Base-by-base conservation (phyloP, 2,329 filamentous ascomycete species). In the Cladosporium austrohemisphaericum region DNA sequence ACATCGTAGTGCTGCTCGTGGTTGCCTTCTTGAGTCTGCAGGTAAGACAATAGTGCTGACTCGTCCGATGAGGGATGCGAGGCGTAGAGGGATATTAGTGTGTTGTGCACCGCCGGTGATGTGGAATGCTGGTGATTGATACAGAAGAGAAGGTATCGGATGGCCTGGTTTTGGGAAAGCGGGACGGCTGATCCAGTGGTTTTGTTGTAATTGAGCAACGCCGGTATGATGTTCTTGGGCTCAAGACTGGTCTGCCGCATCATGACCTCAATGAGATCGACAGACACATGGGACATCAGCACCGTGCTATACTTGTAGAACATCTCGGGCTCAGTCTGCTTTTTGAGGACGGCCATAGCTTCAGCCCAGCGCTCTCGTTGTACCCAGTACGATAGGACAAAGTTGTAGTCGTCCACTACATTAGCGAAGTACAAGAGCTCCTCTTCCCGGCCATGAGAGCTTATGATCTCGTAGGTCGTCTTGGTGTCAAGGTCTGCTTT, bases 281-380 rank as follows among this genome's bases (percentile, higher is more conserved):
- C 79, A 0, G 92, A 83, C 3, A 84, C 84, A 64, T 96, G 88
- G 13, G 84, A 85, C 86, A 98, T 95, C 40, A 98, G 78, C n/a
- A 97, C 91, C 61, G 86, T 95, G 73, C 89, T 93, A 68, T 97
- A 96, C 55, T 88, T 86, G 74, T 97, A 97, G 70, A 97, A 98
- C 37, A 95, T 88, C 43, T 95, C 89, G 0, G 88, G 81, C 43
- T 95, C 87, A 4, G 85, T 95, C 70, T 98, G 93, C 68, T 87
- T 90, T 72, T 96, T 95, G 45, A 98, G 76, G 32, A 97, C 90
- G 49, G 82, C 80, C 57, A 98, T 75, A 2, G 90, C 89, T 60
- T 96, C 90, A 4, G 75, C 71, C 93, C 93, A 98, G 59, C 88
- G 82, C 70, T 97, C 93, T 52, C 92, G 80, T 68, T 97, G 93